These are phyloP conservation scores for Amaranthus cruentus DNA, from an alignment of 148 eudicot genomes.

Conservation along the genomic window DNA sequence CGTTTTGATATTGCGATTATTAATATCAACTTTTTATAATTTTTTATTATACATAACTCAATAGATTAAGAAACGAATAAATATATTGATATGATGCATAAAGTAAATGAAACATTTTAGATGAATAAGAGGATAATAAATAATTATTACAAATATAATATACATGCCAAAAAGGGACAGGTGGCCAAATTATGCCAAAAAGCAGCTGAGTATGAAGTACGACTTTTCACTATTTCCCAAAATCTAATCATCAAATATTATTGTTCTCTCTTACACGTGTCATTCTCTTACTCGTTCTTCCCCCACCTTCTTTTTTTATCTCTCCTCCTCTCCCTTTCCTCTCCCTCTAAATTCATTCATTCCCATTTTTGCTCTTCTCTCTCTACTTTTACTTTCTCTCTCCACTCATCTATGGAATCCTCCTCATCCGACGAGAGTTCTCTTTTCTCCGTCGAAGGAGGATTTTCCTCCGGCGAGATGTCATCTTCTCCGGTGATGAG, in stretches of 20 bases:
- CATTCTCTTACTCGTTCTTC: neutral
- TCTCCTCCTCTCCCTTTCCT: neutral
- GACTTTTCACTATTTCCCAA: conserved; percentile 14
- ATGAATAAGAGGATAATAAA: no score
- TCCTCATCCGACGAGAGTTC: conserved; percentile 23
- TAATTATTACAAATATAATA: no score
- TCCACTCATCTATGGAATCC: conserved; percentile 13
- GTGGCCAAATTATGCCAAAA: conserved; percentile 20
- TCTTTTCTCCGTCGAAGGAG: conserved; percentile 16
- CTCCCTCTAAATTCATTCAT: neutral
- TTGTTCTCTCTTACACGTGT: conserved; percentile 18
- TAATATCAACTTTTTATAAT: no score
- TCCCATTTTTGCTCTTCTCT: neutral
- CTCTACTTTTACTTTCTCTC: conserved; percentile 5
- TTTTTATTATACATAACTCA: no score
- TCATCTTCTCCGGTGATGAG: conserved; percentile 19
- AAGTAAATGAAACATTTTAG: no score
- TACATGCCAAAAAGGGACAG: neutral
- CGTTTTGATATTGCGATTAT: no score
- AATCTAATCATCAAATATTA: conserved; percentile 9
- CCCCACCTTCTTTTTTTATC: neutral
- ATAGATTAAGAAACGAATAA: no score
- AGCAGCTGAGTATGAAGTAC: conserved; percentile 12
- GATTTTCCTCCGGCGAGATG: neutral
- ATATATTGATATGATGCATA: no score